Evolutionary conservation across 768 basidiomycete species (phyloP), one percentile per base, ranked within the genome.

Genomic region (Lentinula raphanica): DNA sequence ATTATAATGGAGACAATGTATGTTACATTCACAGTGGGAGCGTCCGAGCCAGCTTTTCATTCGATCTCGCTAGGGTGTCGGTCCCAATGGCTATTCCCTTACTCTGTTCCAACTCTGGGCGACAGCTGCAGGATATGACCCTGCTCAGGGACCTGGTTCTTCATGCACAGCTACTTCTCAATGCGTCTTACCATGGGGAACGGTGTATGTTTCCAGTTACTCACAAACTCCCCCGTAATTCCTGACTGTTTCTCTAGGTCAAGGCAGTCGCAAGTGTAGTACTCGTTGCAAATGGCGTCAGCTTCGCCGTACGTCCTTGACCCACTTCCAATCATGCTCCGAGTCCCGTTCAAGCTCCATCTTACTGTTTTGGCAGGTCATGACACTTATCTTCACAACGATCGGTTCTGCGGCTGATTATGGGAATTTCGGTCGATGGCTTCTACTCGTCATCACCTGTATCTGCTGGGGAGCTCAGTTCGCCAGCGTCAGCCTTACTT

Each of bases 401-500:
- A 83, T 93, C 40, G 84, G 86, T 29, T 84, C 84, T 21, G 84
- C 85, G 3, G 87, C 86, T 0, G 88, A 90, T 66, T 90, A 88
- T 61, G 86, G 87, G 3, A 78, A 72, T 4, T 90, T 92, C 64
- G 89, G 89, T 19, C 82, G 87, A 13, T 92, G 90, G 88, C 68
- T 92, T 8, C 74, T 93, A n/a, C 72, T 92, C 23, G 76, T 76
- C 17, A 68, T 87, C 9, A 93, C 91, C 0, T 70, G 84, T 44
- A 75, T 92, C 35, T 92, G 88, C 60, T 94, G 92, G 92, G 87
- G 73, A 0, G 81, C 89, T 3, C 90, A 92, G 65, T 94, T 87
- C 62, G 83, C 87, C 0, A 86, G 82, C 66, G 85, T 93, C 79
- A 77, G 81, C 21, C 75, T 93, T 21, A 89, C 88, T 0, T 73